phyloP scores from a whole-genome alignment of 176 grass and related monocot genomes.

The Musa itinerans region DNA sequence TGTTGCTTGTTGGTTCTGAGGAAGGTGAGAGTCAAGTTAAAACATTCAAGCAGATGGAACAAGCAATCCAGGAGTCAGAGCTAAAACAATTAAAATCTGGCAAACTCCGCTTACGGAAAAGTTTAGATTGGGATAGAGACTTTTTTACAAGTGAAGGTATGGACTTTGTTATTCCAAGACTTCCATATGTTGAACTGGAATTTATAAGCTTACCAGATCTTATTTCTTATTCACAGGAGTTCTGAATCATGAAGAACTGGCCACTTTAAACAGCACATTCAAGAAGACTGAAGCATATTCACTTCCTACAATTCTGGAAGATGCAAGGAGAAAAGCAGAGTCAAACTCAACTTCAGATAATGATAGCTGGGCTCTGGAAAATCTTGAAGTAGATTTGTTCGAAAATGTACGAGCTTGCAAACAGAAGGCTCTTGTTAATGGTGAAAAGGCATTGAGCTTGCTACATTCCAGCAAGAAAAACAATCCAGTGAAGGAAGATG shows the following conservation, averaged over 20 bases:
- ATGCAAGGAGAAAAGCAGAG: conserved; percentile 40
- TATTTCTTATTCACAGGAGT: conserved; percentile 43
- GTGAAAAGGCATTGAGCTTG: conserved; percentile 24
- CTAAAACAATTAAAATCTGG: conserved; percentile 23
- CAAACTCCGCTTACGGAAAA: conserved; percentile 50
- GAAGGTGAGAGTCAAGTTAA: conserved; percentile 1
- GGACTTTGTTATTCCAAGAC: not conserved
- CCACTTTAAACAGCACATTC: conserved; percentile 63
- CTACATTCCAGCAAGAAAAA: conserved; percentile 19
- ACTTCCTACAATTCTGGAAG: conserved; percentile 56
- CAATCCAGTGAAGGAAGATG: conserved; percentile 13
- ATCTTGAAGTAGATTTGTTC: conserved; percentile 56
- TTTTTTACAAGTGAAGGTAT: conserved; percentile 79
- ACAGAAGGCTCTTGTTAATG: conserved; percentile 52
- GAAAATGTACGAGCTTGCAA: conserved; percentile 62
- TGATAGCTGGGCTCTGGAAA: conserved; percentile 48
- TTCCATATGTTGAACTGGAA: not conserved
- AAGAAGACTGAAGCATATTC: conserved; percentile 29
- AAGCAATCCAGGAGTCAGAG: conserved; percentile 42
- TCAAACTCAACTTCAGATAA: conserved; percentile 48
- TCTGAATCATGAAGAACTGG: conserved; percentile 63
- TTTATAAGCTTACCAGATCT: not conserved
- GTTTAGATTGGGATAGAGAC: conserved; percentile 79
- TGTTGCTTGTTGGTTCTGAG: not conserved
- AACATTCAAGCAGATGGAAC: conserved; percentile 19